These are phyloP conservation scores for Torulaspora pretoriensis DNA, from an alignment of 1,139 yeast species.

Conservation along the genomic window DNA sequence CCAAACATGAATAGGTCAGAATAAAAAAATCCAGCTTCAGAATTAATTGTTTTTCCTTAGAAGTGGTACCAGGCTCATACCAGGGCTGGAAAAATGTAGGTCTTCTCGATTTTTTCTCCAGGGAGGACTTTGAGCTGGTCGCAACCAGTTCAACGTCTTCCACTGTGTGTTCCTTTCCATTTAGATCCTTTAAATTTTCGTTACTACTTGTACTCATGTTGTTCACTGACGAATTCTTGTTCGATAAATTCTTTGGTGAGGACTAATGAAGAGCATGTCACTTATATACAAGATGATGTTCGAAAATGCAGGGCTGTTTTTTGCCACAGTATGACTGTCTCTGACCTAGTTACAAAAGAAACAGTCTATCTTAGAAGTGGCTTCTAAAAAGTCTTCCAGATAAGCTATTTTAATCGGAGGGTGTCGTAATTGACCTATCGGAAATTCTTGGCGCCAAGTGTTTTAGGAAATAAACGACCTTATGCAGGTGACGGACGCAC, in stretches of 20 bases:
- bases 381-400: not conserved
- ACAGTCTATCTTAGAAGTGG: not conserved
- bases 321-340: not conserved
- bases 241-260: not conserved
- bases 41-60: constrained; percentile 33
- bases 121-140: not conserved
- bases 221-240: not conserved
- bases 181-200: not conserved
- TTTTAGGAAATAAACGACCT: too few relatives aligned
- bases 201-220: not conserved
- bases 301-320: not conserved
- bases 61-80: constrained; percentile 41
- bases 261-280: not conserved
- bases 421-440: too few relatives aligned
- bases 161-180: not conserved
- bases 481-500: too few relatives aligned
- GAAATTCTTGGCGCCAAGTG: not conserved
- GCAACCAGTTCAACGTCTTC: not conserved
- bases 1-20: constrained; percentile 38
- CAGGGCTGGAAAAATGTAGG: constrained; percentile 33
- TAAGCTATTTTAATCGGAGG: too few relatives aligned
- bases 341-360: not conserved
- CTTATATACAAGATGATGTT: not conserved
- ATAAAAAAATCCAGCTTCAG: constrained; percentile 42
- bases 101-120: not conserved